Evolutionary conservation across 129 eudicot species (phyloP).

Genomic region (Pittosporum tobira): DNA sequence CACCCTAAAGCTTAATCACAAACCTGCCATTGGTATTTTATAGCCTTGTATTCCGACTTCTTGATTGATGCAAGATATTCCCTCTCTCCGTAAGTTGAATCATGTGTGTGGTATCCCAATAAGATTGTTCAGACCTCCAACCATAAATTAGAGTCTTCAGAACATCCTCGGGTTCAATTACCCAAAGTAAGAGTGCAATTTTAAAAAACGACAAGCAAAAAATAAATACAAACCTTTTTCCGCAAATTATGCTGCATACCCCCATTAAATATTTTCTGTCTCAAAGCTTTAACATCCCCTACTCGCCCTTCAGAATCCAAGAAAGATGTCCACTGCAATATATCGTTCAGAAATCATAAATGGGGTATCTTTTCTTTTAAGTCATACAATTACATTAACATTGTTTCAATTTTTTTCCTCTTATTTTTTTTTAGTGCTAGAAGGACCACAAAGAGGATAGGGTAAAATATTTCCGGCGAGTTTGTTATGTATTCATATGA

Average conservation of each 20-base stretch:
- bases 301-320: slow-evolving; percentile 88
- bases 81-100: slow-evolving; percentile 83
- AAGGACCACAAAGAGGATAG: not conserved
- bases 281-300: slow-evolving; percentile 52
- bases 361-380: not conserved
- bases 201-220: not conserved
- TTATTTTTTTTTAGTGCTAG: too few species aligned
- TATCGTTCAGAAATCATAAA: not conserved
- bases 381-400: too few species aligned
- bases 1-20: slow-evolving; percentile 12
- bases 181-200: not conserved
- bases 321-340: slow-evolving; percentile 74
- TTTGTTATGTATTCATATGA: not conserved
- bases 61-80: slow-evolving; percentile 55
- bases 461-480: not conserved
- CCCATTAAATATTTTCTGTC: slow-evolving; percentile 86
- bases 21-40: slow-evolving; percentile 97
- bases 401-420: too few species aligned
- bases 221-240: slow-evolving; percentile 52
- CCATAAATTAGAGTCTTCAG: slow-evolving; percentile 2
- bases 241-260: slow-evolving; percentile 76
- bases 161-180: slow-evolving; percentile 11
- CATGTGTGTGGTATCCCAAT: slow-evolving; percentile 62
- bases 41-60: slow-evolving; percentile 71
- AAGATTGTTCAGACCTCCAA: slow-evolving; percentile 80